phyloP scores from a whole-genome alignment of 2,329 filamentous ascomycete species.

The Ophiostoma piceae region DNA sequence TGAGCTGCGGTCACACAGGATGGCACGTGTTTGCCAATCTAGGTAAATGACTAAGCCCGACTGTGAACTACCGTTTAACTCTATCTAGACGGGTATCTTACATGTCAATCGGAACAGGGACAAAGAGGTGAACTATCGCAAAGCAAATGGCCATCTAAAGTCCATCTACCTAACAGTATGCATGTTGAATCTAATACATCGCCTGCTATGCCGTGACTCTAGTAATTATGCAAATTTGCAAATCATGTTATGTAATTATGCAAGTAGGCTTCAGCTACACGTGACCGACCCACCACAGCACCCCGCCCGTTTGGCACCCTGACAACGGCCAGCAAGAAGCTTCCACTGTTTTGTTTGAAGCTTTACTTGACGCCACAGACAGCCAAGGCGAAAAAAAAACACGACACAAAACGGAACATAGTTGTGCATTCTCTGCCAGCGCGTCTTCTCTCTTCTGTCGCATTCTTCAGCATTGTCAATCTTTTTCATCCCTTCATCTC shows the following conservation, averaged over 20 bases:
- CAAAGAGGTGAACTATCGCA: not conserved
- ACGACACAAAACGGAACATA: slow-evolving; percentile 10
- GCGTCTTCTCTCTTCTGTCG: not conserved
- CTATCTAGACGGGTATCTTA: no score
- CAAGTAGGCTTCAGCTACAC: not conserved
- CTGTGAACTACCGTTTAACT: not conserved
- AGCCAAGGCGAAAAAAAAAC: slow-evolving; percentile 17
- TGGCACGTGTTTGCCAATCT: not conserved
- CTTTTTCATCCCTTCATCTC: not conserved
- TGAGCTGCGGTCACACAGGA: slow-evolving; percentile 4
- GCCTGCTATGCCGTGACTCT: not conserved
- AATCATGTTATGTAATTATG: not conserved
- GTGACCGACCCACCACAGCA: slow-evolving; percentile 22
- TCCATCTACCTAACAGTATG: no score
- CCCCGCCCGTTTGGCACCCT: slow-evolving; percentile 22
- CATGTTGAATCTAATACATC: no score
- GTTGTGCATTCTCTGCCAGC: not conserved
- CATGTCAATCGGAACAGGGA: not conserved
- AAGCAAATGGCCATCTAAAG: not conserved
- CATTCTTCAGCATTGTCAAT: not conserved
- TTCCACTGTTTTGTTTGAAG: slow-evolving; percentile 24
- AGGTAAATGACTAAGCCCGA: not conserved
- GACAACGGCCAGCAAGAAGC: slow-evolving; percentile 22
- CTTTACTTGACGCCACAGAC: slow-evolving; percentile 12
- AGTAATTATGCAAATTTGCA: not conserved